Evolutionary conservation across 805 yeast genomes (phyloP), one percentile per base, ranked within the genome.

Genomic region (Scheffersomyces lignosus): DNA sequence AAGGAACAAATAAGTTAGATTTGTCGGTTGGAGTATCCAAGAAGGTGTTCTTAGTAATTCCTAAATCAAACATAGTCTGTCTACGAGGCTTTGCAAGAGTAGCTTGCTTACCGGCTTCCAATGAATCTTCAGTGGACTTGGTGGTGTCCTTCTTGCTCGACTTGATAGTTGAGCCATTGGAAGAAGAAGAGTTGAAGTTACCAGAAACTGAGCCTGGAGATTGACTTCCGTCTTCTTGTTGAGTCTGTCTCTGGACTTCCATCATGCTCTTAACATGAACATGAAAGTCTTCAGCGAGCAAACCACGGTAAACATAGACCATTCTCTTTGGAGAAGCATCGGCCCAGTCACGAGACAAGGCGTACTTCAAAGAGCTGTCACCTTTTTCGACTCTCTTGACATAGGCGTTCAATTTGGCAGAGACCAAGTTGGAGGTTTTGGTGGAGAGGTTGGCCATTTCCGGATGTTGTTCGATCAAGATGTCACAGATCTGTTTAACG

Each of bases 311-410:
- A 33, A 84, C 89, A 52, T 86, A 86, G 18, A 86, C 89, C 95
- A 86, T 86, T 67, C 95, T 73, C 53, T 86, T 82, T 34, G 95
- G 95, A 2, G 88, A 80, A 13, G 91, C 88, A 58, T 85, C 91
- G 3, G 95, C 91, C 95, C 95, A 86, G 59, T 86, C 93, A 63
- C 95, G 77, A 1, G 88, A 81, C 29, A 86, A 64, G 14, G 91
- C 87, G 58, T 86, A 86, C 39, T 75, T 75, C 51, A 86, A 70
- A 29, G 78, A 73, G 43, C 79, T 71, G 56, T 86, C 95, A 47
- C 93, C 93, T 54, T 85, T 85, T 56, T 86, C 95, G 20, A 86
- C 85, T 51, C 90, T 76, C 56, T 86, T 86, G 31, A 86, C 93
- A 54, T 86, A 86, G 14, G 93, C 93, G 56, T 86, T 86, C 48